Evolutionary conservation across 2,329 filamentous ascomycete species (phyloP).

Genomic region (Claviceps maximensis): DNA sequence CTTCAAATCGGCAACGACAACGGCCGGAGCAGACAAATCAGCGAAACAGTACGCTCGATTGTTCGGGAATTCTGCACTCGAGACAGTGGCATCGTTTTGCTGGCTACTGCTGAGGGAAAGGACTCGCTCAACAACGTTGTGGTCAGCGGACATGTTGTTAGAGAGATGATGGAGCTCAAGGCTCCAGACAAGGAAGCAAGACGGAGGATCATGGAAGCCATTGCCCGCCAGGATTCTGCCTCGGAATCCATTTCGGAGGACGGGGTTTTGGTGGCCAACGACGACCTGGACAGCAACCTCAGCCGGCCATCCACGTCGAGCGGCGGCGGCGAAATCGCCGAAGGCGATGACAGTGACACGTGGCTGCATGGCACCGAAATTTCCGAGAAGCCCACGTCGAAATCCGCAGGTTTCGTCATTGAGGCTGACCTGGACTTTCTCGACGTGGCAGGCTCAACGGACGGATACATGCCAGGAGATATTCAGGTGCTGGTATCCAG

Average conservation of each 20-base stretch:
- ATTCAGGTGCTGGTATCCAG: conserved; percentile 73
- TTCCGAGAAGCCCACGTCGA: conserved; percentile 23
- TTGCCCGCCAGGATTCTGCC: conserved; percentile 46
- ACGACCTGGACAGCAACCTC: conserved; percentile 25
- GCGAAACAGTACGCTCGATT: conserved; percentile 73
- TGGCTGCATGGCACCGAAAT: conserved; percentile 64
- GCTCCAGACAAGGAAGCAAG: conserved; percentile 87
- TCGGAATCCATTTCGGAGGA: not conserved
- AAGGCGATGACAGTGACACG: conserved; percentile 41
- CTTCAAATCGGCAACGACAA: conserved; percentile 90
- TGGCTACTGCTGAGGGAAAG: conserved; percentile 87
- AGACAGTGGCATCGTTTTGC: conserved; percentile 68
- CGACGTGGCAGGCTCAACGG: conserved; percentile 83
- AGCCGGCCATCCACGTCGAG: conserved; percentile 46
- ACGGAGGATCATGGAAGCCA: conserved; percentile 67
- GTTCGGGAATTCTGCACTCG: conserved; percentile 72
- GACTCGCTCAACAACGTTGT: conserved; percentile 85
- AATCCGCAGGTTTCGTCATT: conserved; percentile 53
- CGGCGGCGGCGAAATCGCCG: conserved; percentile 20
- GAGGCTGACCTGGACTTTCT: conserved; percentile 75
- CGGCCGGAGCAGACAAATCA: conserved; percentile 79
- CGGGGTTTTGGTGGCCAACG: conserved; percentile 21
- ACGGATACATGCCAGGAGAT: conserved; percentile 97
- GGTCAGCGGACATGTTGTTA: conserved; percentile 80
- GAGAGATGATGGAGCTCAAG: conserved; percentile 80